A percentile compares a stretch with the other conserved stretches of the same genome.
phyloP scores from a whole-genome alignment of 2,329 filamentous ascomycete genomes.

The Verticillium klebahnii region DNA sequence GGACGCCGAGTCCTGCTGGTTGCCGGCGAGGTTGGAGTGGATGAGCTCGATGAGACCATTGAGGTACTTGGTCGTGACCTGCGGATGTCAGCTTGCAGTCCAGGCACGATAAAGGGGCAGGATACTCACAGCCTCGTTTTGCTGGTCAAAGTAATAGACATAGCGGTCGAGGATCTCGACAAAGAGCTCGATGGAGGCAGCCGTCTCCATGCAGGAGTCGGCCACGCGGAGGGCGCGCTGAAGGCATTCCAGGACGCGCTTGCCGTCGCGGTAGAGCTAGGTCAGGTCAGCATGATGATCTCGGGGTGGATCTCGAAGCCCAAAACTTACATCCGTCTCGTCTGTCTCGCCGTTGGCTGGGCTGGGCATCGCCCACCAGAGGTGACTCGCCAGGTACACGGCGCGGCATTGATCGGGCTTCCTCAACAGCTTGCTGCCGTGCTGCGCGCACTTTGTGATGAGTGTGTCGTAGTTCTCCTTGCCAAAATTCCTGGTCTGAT shows the following conservation, averaged over 20 bases:
- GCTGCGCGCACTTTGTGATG: slow-evolving; percentile 95
- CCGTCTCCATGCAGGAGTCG: slow-evolving; percentile 98
- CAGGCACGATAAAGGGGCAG: background rate
- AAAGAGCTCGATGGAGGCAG: slow-evolving; percentile 94
- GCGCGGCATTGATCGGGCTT: slow-evolving; percentile 98
- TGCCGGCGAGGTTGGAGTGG: slow-evolving; percentile 88
- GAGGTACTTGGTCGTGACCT: slow-evolving; percentile 92
- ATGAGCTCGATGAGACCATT: slow-evolving; percentile 98
- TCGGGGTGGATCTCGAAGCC: slow-evolving; percentile 15
- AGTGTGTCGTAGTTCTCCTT: slow-evolving; percentile 98
- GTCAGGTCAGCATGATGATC: slow-evolving; percentile 16
- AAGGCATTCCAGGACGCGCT: slow-evolving; percentile 92
- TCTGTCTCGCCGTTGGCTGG: slow-evolving; percentile 74
- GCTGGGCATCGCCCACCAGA: slow-evolving; percentile 96
- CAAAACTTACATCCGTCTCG: slow-evolving; percentile 62
- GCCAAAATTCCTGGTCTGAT: slow-evolving; percentile 84
- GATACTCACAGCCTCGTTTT: slow-evolving; percentile 78
- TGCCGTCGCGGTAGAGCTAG: slow-evolving; percentile 93
- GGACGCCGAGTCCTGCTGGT: slow-evolving; percentile 73
- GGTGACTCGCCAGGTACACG: slow-evolving; percentile 91
- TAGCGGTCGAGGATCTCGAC: slow-evolving; percentile 98
- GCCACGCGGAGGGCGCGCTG: slow-evolving; percentile 93
- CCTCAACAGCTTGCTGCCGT: slow-evolving; percentile 93
- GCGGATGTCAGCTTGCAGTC: background rate
- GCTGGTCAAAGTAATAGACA: slow-evolving; percentile 98